Base-by-base conservation (phyloP, 129 eudicot genomes). In the Chrysanthemum makinoi region DNA sequence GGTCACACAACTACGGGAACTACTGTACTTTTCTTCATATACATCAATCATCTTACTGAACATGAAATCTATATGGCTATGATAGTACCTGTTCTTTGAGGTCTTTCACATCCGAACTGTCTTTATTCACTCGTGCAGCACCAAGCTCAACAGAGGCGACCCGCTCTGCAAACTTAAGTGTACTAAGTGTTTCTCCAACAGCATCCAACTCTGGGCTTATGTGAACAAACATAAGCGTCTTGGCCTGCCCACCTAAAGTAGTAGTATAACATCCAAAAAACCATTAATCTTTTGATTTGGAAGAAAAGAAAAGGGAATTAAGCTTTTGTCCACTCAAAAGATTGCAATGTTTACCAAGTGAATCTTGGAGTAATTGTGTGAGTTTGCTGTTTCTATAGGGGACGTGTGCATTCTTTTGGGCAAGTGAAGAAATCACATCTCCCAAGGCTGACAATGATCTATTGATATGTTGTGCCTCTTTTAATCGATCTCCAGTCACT, bases 161-260 rank as follows among this genome's bases (percentile, higher is more conserved):
- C 67, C 98, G 86, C 76, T 93, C 98, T 4, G 98, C 98, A 80
- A 93, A 93, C 79, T 93, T 93, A 15, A 93, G 96, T 57, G 98
- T 93, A 61, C 98, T 93, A 67, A 93, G 85, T 10, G 96, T 93
- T 80, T 93, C 98, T 73, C 98, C 98, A 44, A 89, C 68, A 48
- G 98, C 91, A 80, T 93, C 98, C 62, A 84, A 70, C 77, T 93
- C 98, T 7, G 98, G 98, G 84, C 96, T 89, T 87, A 93, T 89
- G 73, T 93, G 98, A 75, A 93, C 95, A 84, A 93, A 93, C 98
- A 93, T 93, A 9, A 93, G 86, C 33, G 98, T 89, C 86, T 93
- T 93, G 6, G 98, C 98, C 49, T 93, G 98, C 39, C 98, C 98
- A 55, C 98, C 98, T 93, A 74, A 64, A 70, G 50, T 20, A n/a